Percentiles rank a stretch among this genome's conserved stretches.
phyloP scores from a whole-genome alignment of 2,329 filamentous ascomycete species.

The Calonectria hongkongensis region DNA sequence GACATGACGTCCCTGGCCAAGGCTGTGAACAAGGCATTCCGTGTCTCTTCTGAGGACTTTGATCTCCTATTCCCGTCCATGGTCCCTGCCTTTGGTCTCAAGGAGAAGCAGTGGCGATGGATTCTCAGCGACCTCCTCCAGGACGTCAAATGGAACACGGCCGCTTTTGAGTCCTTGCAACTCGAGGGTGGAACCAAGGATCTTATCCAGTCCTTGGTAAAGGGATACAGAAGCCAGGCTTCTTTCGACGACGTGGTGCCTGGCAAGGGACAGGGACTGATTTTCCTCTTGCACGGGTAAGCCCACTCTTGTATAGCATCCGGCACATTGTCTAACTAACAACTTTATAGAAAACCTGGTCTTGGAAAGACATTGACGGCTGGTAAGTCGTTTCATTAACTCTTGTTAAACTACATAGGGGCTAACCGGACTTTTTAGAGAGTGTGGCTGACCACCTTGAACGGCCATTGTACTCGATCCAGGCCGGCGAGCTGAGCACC shows the following conservation, averaged over 20 bases:
- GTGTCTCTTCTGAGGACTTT: conserved; percentile 1
- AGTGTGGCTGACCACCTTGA: conserved; percentile 29
- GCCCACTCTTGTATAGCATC: neutral
- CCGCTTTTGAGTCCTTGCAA: conserved; percentile 27
- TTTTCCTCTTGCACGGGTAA: conserved; percentile 33
- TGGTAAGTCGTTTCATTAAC: neutral
- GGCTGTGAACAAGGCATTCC: neutral
- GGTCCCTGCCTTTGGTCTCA: conserved; percentile 25
- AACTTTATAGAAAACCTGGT: conserved; percentile 20
- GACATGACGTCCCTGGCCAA: neutral
- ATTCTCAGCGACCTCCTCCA: conserved; percentile 28
- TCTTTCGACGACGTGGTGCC: conserved; percentile 33
- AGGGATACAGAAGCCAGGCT: conserved; percentile 26
- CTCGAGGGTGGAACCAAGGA: conserved; percentile 28
- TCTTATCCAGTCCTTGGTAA: conserved; percentile 29
- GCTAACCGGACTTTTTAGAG: conserved; percentile 8
- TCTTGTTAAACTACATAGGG: neutral
- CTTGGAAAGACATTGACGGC: conserved; percentile 31
- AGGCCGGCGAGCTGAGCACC: conserved; percentile 30
- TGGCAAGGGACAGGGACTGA: conserved; percentile 30
- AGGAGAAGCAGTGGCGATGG: conserved; percentile 27
- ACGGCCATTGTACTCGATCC: conserved; percentile 26
- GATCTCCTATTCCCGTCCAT: conserved; percentile 26
- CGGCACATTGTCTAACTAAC: neutral
- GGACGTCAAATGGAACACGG: conserved; percentile 26